Evolutionary conservation across 225 moss, liverwort and hornwort species (phyloP), one percentile per base, ranked within the genome.

Genomic region (Takakia lepidozioides): DNA sequence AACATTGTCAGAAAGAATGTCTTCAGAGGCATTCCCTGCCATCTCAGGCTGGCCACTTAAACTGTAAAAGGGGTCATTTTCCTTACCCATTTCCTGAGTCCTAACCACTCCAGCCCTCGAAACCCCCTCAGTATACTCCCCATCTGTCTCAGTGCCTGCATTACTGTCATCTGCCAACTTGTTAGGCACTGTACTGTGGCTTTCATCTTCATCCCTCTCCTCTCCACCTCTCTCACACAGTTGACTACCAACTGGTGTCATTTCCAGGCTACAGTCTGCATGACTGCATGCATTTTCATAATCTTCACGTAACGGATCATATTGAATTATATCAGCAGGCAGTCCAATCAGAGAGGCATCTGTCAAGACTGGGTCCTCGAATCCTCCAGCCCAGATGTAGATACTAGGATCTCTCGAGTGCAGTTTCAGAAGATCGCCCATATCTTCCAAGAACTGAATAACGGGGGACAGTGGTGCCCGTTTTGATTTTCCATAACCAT

Each of bases 401-500:
- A 85, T 55, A 10, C 55, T 67, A 11, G 63, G 46, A 21, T 83
- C 64, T 14, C 51, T 52, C 2, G 55, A 54, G 14, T 75, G 48
- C 56, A 34, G 54, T 29, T 51, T 45, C 28, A 93, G 25, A 25
- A 93, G 46, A 58, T 93, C 85, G 2, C 16, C 56, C 92, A 93
- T 88, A 49, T 93, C 92, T 44, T 62, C 62, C 5, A 93, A 64
- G 24, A 93, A 88, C 30, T 56, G 57, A 9, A 45, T 30, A 4
- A 88, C 65, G 9, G 85, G 73, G 43, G 68, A 59, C 41, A 83
- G 68, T 19, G 80, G 80, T 21, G 57, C 59, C 16, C 58, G 41
- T 6, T 50, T 74, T 17, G 73, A 70, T 58, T 65, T 74, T 8
- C 85, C 83, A 36, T 93, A 93, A 0, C 92, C 83, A 68, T 83